phyloP scores from a whole-genome alignment of 2,329 filamentous ascomycete genomes.

The Cercospora nicotianae region DNA sequence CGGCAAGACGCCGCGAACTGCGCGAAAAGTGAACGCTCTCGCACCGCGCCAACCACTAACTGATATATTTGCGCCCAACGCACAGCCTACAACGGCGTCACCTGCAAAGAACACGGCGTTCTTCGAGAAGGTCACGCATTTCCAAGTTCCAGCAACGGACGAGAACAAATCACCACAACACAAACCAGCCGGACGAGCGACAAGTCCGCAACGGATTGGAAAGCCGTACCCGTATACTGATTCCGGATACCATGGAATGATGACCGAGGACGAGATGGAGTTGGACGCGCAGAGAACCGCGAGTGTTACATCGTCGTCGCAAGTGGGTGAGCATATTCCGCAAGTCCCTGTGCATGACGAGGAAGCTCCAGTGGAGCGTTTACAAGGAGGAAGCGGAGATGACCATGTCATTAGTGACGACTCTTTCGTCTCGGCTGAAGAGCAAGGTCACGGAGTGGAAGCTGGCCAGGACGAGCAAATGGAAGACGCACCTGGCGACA shows the following conservation, averaged over 20 bases:
- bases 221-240: constrained; percentile 49
- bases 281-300: constrained; percentile 30
- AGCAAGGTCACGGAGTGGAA: constrained; percentile 38
- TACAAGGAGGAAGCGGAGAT: constrained; percentile 27
- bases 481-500: constrained; percentile 19
- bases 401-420: constrained; percentile 40
- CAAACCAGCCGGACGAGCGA: constrained; percentile 33
- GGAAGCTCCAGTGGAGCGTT: constrained; percentile 36
- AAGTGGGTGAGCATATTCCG: constrained; percentile 17
- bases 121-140: constrained; percentile 57
- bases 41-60: constrained; percentile 59
- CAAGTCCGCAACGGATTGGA: constrained; percentile 37
- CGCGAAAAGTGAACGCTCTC: constrained; percentile 58
- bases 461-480: constrained; percentile 20
- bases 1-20: constrained; percentile 75
- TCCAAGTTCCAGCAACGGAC: constrained; percentile 60
- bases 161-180: constrained; percentile 37
- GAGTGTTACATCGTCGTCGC: constrained; percentile 23
- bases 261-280: constrained; percentile 54
- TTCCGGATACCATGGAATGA: constrained; percentile 71
- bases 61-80: constrained; percentile 50
- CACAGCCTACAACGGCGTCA: constrained; percentile 50
- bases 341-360: constrained; percentile 30
- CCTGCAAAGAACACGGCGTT: constrained; percentile 54
- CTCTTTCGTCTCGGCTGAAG: constrained; percentile 52